A percentile compares a stretch with the other conserved stretches of the same genome.
These are phyloP conservation scores for Phytophthora pini DNA, from an alignment of 352 stramenopile species.

Conservation along the genomic window DNA sequence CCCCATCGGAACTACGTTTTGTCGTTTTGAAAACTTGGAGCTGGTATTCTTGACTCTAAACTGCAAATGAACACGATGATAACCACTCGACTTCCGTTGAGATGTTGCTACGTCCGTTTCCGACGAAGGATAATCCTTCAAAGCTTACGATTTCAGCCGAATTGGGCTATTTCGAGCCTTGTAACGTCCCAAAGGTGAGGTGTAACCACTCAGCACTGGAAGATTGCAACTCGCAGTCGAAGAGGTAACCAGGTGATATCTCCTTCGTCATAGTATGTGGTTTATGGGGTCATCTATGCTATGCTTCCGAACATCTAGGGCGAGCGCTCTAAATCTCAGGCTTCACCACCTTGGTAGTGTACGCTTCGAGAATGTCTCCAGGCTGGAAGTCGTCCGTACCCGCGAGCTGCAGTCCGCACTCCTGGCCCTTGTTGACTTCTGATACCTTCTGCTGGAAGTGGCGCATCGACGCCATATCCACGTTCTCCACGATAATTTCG, in stretches of 20 bases:
- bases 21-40: background rate
- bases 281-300: constrained; percentile 27
- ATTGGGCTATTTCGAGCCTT: constrained; percentile 1
- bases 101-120: constrained; percentile 25
- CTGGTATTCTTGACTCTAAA: constrained; percentile 9
- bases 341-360: constrained; percentile 78
- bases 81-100: background rate
- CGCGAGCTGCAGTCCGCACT: constrained; percentile 97
- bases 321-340: constrained; percentile 51
- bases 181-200: background rate
- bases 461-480: constrained; percentile 85
- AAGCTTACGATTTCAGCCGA: background rate
- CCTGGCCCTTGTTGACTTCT: constrained; percentile 93
- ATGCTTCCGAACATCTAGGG: constrained; percentile 23
- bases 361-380: constrained; percentile 96
- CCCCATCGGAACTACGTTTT: constrained; percentile 15
- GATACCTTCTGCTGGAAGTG: constrained; percentile 94
- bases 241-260: background rate
- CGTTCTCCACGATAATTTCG: constrained; percentile 89
- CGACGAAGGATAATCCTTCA: background rate
- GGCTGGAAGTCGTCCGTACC: constrained; percentile 93
- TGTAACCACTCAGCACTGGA: constrained; percentile 6
- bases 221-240: constrained; percentile 5
- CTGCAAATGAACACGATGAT: constrained; percentile 15
- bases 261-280: constrained; percentile 24